Evolutionary conservation across 352 stramenopile species (phyloP), one percentile per base, ranked within the genome.

Genomic region (Peronosclerospora sorghi): DNA sequence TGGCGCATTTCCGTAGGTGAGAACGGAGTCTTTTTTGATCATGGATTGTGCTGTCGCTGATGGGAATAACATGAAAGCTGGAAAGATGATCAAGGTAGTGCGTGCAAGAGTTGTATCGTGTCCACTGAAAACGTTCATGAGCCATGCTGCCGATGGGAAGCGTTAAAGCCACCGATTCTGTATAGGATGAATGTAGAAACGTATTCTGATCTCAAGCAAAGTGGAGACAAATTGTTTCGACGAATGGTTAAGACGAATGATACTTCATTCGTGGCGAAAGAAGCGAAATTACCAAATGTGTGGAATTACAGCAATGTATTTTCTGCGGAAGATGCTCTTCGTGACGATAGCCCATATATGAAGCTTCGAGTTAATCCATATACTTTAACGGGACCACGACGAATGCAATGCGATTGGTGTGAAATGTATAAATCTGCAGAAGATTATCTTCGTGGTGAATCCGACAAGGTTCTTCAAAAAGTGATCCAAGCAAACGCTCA

Each of bases 401-500:
- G 51, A 15, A 38, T 62, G 14, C 42, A 52, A 14, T 58, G 13
- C n/a, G 32, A 39, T 20, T 60, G 44, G 57, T 54, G 19, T 38
- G 48, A 66, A 24, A n/a, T 13, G 12, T 7, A 8, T 9, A 35
- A 17, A 28, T 29, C 41, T 32, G 20, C 30, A 27, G 21, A 45
- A 29, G 4, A 38, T 0, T 46, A 45, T 34, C 44, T 63, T 38
- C 34, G 36, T 21, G 34, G 45, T 3, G 53, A 66, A 34, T 62
- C 53, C 13, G 37, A 23, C 27, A 48, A 20, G 14, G 5, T 60
- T 34, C 24, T 63, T 26, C 52, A 32, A 19, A 60, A 38, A 24
- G 44, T 63, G 32, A n/a, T 41, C 18, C 36, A 32, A 32, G 17
- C 19, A 18, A 56, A 51, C 51, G 19, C 41, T 30, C 52, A 51